These are phyloP conservation scores for Funneliformis mosseae DNA, from an alignment of 192 early-diverging fungal genomes.

Conservation along the genomic window DNA sequence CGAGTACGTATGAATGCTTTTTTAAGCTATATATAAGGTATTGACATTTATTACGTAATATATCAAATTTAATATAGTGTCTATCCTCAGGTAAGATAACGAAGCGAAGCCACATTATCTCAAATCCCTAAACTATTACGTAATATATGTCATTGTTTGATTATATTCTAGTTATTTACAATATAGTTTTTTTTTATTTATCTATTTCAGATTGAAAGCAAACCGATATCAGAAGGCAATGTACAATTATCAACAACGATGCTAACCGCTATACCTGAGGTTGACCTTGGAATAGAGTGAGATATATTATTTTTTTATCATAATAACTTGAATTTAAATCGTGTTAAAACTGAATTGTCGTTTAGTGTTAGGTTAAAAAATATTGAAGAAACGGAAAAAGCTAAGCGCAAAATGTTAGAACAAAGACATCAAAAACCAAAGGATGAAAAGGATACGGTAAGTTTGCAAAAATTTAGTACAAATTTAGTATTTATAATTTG, in stretches of 20 bases:
- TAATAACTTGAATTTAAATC: neutral
- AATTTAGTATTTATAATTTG: neutral
- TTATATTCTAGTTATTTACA: neutral
- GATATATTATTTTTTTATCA: neutral
- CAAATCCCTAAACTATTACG: too few relatives aligned
- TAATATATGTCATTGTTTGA: neutral
- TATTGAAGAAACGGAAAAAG: conserved; percentile 80
- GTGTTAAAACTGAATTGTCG: neutral
- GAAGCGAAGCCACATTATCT: too few relatives aligned
- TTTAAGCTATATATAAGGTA: neutral
- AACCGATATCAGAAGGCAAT: conserved; percentile 80
- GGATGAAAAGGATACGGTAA: conserved; percentile 36
- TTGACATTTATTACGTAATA: too few relatives aligned
- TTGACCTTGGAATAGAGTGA: conserved; percentile 81
- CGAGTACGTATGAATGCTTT: conserved; percentile 36
- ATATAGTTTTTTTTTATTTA: neutral
- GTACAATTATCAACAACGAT: conserved; percentile 84
- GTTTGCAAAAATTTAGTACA: neutral
- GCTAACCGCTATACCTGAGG: conserved; percentile 90
- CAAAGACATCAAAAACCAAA: conserved; percentile 38
- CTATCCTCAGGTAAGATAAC: too few relatives aligned
- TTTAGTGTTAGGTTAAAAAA: conserved; percentile 65
- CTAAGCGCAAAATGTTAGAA: conserved; percentile 65
- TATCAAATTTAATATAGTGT: too few relatives aligned
- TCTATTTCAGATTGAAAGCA: conserved; percentile 52